These are phyloP conservation scores for Komagataella populi DNA, from an alignment of 805 yeast species.

Conservation along the genomic window DNA sequence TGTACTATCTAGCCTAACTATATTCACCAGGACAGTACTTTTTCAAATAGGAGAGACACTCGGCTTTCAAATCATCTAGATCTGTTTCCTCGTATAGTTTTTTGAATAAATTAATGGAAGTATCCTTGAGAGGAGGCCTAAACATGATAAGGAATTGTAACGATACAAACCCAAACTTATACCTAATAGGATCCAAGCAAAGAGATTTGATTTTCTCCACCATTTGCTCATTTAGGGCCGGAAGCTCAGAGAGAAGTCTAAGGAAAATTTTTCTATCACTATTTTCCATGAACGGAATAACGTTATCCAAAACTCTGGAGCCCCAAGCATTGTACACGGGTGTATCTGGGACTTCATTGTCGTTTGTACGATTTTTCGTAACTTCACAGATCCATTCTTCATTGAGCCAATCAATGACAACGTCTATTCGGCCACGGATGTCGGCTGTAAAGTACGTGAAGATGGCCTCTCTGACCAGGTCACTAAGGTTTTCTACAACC, in stretches of 20 bases:
- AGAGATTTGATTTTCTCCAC: constrained; percentile 56
- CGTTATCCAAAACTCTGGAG: constrained; percentile 53
- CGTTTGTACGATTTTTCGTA: constrained; percentile 8
- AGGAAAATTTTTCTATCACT: constrained; percentile 71
- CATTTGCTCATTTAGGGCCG: constrained; percentile 50
- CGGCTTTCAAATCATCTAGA: constrained; percentile 22
- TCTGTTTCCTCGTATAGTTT: constrained; percentile 27
- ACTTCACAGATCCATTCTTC: constrained; percentile 81
- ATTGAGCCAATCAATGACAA: constrained; percentile 82
- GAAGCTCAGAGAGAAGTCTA: constrained; percentile 77
- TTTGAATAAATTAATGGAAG: constrained; percentile 33
- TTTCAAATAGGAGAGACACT: constrained; percentile 28
- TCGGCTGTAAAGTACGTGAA: constrained; percentile 63
- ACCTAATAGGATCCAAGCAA: constrained; percentile 77
- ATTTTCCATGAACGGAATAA: constrained; percentile 76
- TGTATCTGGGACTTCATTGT: constrained; percentile 16
- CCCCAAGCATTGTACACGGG: constrained; percentile 60
- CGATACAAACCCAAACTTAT: constrained; percentile 69
- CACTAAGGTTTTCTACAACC: constrained; percentile 23
- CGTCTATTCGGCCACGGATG: constrained; percentile 57
- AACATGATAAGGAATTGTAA: constrained; percentile 77
- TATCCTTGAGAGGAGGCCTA: constrained; percentile 68
- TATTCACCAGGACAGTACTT: constrained; percentile 23
- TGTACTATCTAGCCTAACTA: not conserved
- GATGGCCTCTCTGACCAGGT: constrained; percentile 53